A percentile compares a stretch with the other conserved stretches of the same genome.
phyloP scores from a whole-genome alignment of 257 asterid species.

The Solanum appendiculatum region DNA sequence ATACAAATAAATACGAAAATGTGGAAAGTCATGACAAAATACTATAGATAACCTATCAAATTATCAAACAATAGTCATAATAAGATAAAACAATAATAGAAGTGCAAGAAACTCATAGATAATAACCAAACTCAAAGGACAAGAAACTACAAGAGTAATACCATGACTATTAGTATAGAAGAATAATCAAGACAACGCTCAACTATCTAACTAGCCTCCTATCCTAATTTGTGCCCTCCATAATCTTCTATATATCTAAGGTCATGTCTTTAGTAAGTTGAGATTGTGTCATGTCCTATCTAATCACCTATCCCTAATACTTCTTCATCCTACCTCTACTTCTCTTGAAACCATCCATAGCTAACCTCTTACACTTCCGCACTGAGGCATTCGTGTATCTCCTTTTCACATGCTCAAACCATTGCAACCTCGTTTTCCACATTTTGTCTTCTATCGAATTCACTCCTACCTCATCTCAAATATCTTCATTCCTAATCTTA shows the following conservation, averaged over 20 bases:
- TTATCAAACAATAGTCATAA: not conserved
- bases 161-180: not conserved
- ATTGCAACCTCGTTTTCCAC: too few relatives aligned
- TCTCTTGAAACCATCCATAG: not conserved
- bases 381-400: not conserved
- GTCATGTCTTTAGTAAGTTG: not conserved
- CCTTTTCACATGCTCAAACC: not conserved
- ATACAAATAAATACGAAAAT: too few relatives aligned
- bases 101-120: not conserved
- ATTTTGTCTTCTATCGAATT: too few relatives aligned
- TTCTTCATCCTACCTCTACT: not conserved
- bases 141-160: not conserved
- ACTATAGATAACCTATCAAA: too few relatives aligned
- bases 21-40: not conserved
- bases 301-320: not conserved
- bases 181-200: not conserved
- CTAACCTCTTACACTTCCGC: not conserved
- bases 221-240: not conserved
- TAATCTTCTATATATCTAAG: not conserved
- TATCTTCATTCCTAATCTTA: not conserved
- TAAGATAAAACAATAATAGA: not conserved
- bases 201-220: not conserved
- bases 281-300: not conserved
- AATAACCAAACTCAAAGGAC: not conserved
- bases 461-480: not conserved